These are phyloP conservation scores for Nitzschia palea DNA, from an alignment of 108 stramenopile species.

Conservation along the genomic window DNA sequence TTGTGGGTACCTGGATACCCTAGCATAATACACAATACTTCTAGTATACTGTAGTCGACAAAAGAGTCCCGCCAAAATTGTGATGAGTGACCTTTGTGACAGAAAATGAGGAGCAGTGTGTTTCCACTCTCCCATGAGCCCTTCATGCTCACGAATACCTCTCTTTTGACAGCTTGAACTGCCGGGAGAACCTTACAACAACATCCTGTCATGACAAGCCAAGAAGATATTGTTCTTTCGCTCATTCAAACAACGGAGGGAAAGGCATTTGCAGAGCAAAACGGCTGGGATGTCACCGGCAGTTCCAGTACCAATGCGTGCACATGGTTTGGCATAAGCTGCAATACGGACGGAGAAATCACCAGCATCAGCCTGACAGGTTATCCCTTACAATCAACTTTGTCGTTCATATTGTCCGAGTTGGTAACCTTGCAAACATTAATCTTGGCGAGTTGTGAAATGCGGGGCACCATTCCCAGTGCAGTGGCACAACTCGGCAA, in stretches of 20 bases:
- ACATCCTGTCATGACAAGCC: not conserved
- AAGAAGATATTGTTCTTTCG: constrained; percentile 5
- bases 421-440: constrained; percentile 5
- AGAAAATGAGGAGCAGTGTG: too few relatives aligned
- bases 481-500: not conserved
- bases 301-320: constrained; percentile 33
- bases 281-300: too few relatives aligned
- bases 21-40: too few relatives aligned
- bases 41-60: too few relatives aligned
- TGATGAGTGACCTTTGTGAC: too few relatives aligned
- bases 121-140: too few relatives aligned
- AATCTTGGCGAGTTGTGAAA: constrained; percentile 8
- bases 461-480: constrained; percentile 16
- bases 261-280: constrained; percentile 4
- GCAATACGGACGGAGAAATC: constrained; percentile 42
- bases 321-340: constrained; percentile 48
- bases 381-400: constrained; percentile 35
- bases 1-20: too few relatives aligned
- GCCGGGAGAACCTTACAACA: not conserved
- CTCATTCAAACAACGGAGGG: constrained; percentile 10
- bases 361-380: constrained; percentile 36
- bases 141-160: too few relatives aligned
- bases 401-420: constrained; percentile 18
- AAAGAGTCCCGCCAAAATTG: too few relatives aligned
- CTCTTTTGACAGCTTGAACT: not conserved